Conservation (phyloP, 108 stramenopile genomes). For the Seminavis robusta region DNA sequence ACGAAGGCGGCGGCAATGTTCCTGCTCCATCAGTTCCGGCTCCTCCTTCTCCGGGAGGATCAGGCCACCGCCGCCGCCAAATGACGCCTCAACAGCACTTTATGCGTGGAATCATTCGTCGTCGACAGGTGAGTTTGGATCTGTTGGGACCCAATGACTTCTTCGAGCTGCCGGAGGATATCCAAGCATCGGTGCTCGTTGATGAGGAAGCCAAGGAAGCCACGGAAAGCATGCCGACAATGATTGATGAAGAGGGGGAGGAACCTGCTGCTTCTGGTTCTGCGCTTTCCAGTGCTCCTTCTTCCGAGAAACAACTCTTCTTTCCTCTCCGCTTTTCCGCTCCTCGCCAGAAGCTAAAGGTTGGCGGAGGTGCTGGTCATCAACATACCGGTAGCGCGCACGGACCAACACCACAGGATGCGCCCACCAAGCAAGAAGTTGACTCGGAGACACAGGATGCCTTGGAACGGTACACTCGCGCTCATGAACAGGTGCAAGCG, state of each 20-base stretch:
- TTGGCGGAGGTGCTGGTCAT: slow-evolving; percentile 16
- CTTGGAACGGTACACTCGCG: slow-evolving; percentile 3
- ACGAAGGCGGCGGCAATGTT: slow-evolving; percentile 4
- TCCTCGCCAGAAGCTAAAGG: slow-evolving; percentile 9
- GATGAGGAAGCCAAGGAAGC: slow-evolving; percentile 16
- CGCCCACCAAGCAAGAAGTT: slow-evolving; percentile 6
- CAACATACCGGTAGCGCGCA: slow-evolving; percentile 13
- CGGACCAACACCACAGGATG: neutral
- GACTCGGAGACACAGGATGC: slow-evolving; percentile 16
- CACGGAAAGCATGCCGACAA: neutral
- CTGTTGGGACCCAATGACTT: slow-evolving; percentile 38
- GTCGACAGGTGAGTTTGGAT: slow-evolving; percentile 45
- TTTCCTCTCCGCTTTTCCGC: slow-evolving; percentile 43
- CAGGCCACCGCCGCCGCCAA: slow-evolving; percentile 1
- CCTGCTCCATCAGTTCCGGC: neutral
- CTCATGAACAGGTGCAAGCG: neutral
- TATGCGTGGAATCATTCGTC: slow-evolving; percentile 24
- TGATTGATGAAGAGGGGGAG: neutral
- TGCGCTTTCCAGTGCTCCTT: too few relatives aligned
- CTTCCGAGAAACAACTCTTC: slow-evolving; percentile 21
- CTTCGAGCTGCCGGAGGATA: slow-evolving; percentile 6
- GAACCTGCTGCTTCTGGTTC: too few relatives aligned
- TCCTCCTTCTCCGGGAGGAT: too few relatives aligned
- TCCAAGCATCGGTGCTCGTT: slow-evolving; percentile 20
- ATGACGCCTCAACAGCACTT: neutral